Evolutionary conservation across 495 filamentous ascomycete species (phyloP).

Genomic region (Rhizodiscina lignyota): DNA sequence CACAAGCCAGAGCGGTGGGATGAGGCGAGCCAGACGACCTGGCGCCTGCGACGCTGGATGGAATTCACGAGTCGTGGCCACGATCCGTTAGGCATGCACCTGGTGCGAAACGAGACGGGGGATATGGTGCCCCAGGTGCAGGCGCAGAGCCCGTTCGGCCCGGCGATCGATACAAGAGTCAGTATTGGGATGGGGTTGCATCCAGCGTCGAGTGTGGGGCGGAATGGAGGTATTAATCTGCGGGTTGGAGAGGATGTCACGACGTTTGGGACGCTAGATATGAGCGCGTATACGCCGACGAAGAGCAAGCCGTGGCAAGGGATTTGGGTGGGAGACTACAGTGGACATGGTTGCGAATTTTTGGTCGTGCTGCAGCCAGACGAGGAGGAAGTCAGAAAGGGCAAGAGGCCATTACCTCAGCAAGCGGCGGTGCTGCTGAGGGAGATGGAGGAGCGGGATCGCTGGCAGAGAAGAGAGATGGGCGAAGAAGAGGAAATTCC

Average conservation of each 20-base stretch:
- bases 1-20: slow-evolving; percentile 26
- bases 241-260: slow-evolving; percentile 45
- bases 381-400: slow-evolving; percentile 8
- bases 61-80: too few species aligned
- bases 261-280: slow-evolving; percentile 63
- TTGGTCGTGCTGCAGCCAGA: slow-evolving; percentile 61
- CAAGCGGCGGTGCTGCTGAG: slow-evolving; percentile 4
- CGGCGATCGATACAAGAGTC: too few species aligned
- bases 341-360: slow-evolving; percentile 78
- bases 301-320: slow-evolving; percentile 66
- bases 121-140: too few species aligned
- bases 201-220: too few species aligned
- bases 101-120: too few species aligned
- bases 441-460: slow-evolving; percentile 1
- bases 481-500: slow-evolving; percentile 6
- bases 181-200: too few species aligned
- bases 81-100: too few species aligned
- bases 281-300: slow-evolving; percentile 58
- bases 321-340: slow-evolving; percentile 86
- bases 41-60: slow-evolving; percentile 61
- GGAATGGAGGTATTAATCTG: too few species aligned
- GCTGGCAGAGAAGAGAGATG: slow-evolving; percentile 6
- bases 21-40: slow-evolving; percentile 44
- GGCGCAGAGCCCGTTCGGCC: too few species aligned
- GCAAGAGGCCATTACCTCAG: slow-evolving; percentile 8